A percentile compares a stretch with the other conserved stretches of the same genome.
phyloP scores from a whole-genome alignment of 768 basidiomycete genomes.

The Gloeophyllum trabeum region DNA sequence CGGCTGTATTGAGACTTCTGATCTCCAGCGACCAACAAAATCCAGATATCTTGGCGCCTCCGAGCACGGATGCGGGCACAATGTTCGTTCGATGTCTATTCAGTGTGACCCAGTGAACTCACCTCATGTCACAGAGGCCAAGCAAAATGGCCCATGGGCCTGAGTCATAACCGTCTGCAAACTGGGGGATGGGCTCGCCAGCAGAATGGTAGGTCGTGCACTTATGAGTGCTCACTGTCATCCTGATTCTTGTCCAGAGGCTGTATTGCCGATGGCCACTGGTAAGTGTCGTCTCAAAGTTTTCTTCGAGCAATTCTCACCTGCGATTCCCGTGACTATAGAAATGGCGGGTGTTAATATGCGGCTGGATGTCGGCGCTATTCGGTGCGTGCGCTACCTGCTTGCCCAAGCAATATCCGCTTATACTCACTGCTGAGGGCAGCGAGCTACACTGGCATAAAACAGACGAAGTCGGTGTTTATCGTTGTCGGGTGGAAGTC shows the following conservation, averaged over 20 bases:
- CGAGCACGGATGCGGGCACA: constrained; percentile 30
- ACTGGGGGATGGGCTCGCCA: constrained; percentile 52
- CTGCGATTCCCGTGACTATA: neutral
- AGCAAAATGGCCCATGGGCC: constrained; percentile 47
- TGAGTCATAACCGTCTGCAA: constrained; percentile 46
- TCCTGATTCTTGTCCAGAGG: constrained; percentile 18
- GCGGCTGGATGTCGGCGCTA: constrained; percentile 36
- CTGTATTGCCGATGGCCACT: constrained; percentile 37
- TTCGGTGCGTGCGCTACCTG: constrained; percentile 24
- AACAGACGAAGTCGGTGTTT: constrained; percentile 27
- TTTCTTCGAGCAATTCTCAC: too few relatives aligned
- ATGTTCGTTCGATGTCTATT: constrained; percentile 18
- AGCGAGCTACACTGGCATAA: constrained; percentile 48
- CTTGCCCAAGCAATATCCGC: neutral
- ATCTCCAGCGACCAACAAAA: constrained; percentile 35
- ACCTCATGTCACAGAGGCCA: constrained; percentile 29
- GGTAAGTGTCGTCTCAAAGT: too few relatives aligned
- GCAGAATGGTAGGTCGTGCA: constrained; percentile 28
- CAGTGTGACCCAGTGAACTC: neutral
- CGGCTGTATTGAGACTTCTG: constrained; percentile 30
- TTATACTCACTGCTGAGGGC: too few relatives aligned
- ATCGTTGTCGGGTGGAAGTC: neutral
- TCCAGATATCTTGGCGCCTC: constrained; percentile 31
- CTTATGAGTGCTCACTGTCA: constrained; percentile 1
- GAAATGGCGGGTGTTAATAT: constrained; percentile 39